Base-by-base conservation (phyloP, 1,284 basidiomycete genomes). In the Cryptococcus sp. region DNA sequence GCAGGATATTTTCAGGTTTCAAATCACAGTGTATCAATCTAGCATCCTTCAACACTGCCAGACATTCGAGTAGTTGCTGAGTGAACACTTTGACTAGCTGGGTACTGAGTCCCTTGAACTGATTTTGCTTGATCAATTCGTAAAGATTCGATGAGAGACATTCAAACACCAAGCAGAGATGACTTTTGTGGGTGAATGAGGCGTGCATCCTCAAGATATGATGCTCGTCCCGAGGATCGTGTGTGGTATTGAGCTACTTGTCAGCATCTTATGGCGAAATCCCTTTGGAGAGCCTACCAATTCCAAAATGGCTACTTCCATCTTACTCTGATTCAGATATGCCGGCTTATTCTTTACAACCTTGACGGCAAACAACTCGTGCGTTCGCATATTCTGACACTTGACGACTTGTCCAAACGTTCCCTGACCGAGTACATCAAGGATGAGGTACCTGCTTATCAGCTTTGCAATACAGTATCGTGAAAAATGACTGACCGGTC, bases 331-430 rank as follows among this genome's bases (percentile, higher is more conserved):
- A 71, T 98, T 96, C 76, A 97, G 93, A 78, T 98, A 98, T 0
- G 94, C 94, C 2, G 94, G 94, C 76, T 98, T 98, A 77, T 98
- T 98, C 80, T 98, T 98, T 67, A 98, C 92, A 16, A 98, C 96
- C 76, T 98, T 98, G 57, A 98, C 94, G 14, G 96, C 96, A 41
- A 96, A 91, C 48, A 98, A 90, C 73, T 97, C 93, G 74, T 98
- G 92, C 36, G 90, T 98, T 76, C 93, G 90, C 87, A 98, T 94
- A 72, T 99, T 97, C 75, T 98, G 96, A 72, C 96, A 98, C 75
- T 99, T 98, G 70, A 98, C 96, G 24, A 99, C 94, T 74, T 99
- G 94, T 2, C 96, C 94, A 65, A 99, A 99, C 2, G 94, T 98
- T 32, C 94, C 94, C 75, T 98, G 94, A 14, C 94, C 94, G 31